Base-by-base conservation (phyloP, 2,329 filamentous ascomycete genomes). In the Escovopsis sp. region DNA sequence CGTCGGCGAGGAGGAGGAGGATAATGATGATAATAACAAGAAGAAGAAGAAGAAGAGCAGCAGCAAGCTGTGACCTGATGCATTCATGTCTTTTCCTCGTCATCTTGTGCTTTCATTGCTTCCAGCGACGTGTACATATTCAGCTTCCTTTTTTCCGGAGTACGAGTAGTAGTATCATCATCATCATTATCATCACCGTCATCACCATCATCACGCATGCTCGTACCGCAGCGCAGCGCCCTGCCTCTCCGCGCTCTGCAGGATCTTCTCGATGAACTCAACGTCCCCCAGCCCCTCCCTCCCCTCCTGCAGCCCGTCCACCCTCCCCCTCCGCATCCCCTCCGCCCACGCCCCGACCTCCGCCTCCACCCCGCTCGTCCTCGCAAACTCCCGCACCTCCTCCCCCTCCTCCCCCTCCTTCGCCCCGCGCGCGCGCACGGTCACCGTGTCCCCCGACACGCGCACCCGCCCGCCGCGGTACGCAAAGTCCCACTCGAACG, bases 311-410 rank as follows among this genome's bases (percentile, higher is more conserved):
- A 63, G 58, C n/a, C 61, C 53, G 48, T 79, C 66, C 12, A 58
- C 56, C 46, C 59, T 59, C 14, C 73, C 73, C 10, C 58, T 57
- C 2, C 57, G 50, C 31, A 81, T 50, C 9, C 66, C 63, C 56
- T 71, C 64, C 0, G 67, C 76, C 73, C 76, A 82, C 5, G 71
- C 75, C 45, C 65, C 65, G 8, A 81, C 67, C 57, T 82, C 78
- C 40, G 72, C 68, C 45, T 62, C 64, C 4, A 82, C 75, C 8
- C 72, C 74, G 30, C 56, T 65, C 11, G 63, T 66, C 48, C 70
- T 64, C 40, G 68, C 61, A 49, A 74, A 74, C 15, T 65, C 61
- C 49, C 61, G 64, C 43, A 49, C 49, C 10, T 32, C 45, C 41
- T 47, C 43, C 42, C 47, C 43, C 36, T 64, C 49, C 10, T 32